These are phyloP conservation scores for Yamadazyma siamensis DNA, from an alignment of 1,139 yeast species.

Conservation along the genomic window DNA sequence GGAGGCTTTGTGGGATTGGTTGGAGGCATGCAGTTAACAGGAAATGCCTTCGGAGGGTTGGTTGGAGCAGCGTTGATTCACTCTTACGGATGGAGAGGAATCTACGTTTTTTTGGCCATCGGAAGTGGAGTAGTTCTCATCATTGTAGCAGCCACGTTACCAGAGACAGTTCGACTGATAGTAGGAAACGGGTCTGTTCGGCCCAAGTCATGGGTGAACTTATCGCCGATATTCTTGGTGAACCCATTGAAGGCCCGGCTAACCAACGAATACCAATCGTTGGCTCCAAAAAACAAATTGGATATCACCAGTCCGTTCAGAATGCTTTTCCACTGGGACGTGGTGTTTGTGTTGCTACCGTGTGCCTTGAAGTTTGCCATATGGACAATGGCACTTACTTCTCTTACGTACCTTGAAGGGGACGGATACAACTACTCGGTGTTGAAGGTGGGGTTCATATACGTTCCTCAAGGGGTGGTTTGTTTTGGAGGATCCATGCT, in stretches of 20 bases:
- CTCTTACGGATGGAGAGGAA: conserved; percentile 35
- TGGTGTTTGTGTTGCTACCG: conserved; percentile 26
- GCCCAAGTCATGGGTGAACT: conserved; percentile 21
- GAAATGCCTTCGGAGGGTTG: conserved; percentile 41
- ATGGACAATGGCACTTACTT: conserved; percentile 37
- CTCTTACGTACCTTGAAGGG: conserved; percentile 28
- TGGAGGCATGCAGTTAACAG: conserved; percentile 33
- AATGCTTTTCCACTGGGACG: conserved; percentile 22
- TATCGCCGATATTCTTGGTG: conserved; percentile 21
- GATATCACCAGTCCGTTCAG: conserved; percentile 28
- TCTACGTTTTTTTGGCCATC: conserved; percentile 35
- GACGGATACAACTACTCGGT: conserved; percentile 29
- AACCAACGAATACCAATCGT: conserved; percentile 25
- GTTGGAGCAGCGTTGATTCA: conserved; percentile 34
- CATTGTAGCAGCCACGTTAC: conserved; percentile 21
- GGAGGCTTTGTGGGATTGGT: conserved; percentile 41
- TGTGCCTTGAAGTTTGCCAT: conserved; percentile 34
- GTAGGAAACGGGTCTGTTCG: conserved; percentile 39
- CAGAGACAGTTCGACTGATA: conserved; percentile 34
- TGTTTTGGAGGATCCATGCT: conserved; percentile 29
- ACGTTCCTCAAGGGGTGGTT: conserved; percentile 37
- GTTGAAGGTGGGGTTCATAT: conserved; percentile 35
- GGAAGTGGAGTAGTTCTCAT: conserved; percentile 33
- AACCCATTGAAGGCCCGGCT: conserved; percentile 22
- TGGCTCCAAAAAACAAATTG: conserved; percentile 17